Percentiles rank a stretch among this genome's conserved stretches.
These are phyloP conservation scores for Emergomyces pasteurianus DNA, from an alignment of 2,329 filamentous ascomycete species.

Conservation along the genomic window DNA sequence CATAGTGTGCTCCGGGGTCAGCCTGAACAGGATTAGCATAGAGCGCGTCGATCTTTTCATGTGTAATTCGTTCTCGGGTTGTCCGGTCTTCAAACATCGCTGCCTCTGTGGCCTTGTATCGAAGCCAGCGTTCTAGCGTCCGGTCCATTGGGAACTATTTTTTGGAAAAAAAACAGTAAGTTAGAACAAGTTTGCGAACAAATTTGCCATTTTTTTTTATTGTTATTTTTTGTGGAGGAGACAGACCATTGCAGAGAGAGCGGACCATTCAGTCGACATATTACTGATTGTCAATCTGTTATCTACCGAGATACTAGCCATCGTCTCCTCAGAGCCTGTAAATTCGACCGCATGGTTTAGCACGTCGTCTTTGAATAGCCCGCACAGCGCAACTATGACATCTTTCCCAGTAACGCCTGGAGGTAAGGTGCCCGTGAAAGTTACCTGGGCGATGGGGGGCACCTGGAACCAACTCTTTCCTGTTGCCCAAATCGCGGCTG, in stretches of 20 bases:
- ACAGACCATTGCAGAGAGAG: slow-evolving; percentile 39
- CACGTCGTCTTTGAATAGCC: slow-evolving; percentile 76
- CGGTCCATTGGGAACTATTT: slow-evolving; percentile 69
- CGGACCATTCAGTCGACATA: slow-evolving; percentile 76
- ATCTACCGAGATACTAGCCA: slow-evolving; percentile 60
- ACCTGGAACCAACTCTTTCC: slow-evolving; percentile 79
- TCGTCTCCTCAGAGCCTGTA: slow-evolving; percentile 64
- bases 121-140: slow-evolving; percentile 59
- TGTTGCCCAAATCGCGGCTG: slow-evolving; percentile 74
- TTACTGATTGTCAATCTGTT: slow-evolving; percentile 57
- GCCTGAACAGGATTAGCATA: slow-evolving; percentile 54
- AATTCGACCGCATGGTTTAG: slow-evolving; percentile 89
- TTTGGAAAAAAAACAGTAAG: too few species aligned
- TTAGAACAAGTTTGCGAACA: too few species aligned
- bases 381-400: slow-evolving; percentile 80
- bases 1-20: slow-evolving; percentile 67
- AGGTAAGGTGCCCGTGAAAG: slow-evolving; percentile 61
- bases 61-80: slow-evolving; percentile 46
- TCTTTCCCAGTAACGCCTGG: slow-evolving; percentile 83
- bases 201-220: too few species aligned
- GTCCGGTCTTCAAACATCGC: slow-evolving; percentile 37
- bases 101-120: slow-evolving; percentile 60
- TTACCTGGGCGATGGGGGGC: slow-evolving; percentile 71
- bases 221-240: too few species aligned
- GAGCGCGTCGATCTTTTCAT: slow-evolving; percentile 61